A percentile compares a stretch with the other conserved stretches of the same genome.
These are phyloP conservation scores for Coleophoma eucalyptorum DNA, from an alignment of 2,329 filamentous ascomycete genomes.

Conservation along the genomic window DNA sequence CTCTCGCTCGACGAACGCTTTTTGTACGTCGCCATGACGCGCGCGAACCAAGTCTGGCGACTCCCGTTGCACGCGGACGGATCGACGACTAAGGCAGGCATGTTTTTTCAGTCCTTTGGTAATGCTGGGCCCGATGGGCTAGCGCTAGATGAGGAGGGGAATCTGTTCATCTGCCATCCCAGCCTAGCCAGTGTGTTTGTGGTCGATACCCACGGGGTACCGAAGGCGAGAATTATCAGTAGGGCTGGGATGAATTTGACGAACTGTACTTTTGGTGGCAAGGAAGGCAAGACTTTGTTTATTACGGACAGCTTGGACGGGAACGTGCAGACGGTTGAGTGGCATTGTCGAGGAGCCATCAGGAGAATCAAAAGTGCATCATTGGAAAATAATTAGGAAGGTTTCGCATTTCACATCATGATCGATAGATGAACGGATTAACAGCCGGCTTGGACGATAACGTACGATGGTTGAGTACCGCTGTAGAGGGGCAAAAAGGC, in stretches of 20 bases:
- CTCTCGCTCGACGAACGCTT: slow-evolving; percentile 34
- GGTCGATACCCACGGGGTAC: slow-evolving; percentile 31
- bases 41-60: slow-evolving; percentile 37
- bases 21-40: slow-evolving; percentile 36
- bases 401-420: too few relatives aligned
- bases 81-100: slow-evolving; percentile 31
- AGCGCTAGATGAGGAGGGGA: slow-evolving; percentile 34
- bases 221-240: slow-evolving; percentile 32
- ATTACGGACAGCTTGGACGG: slow-evolving; percentile 37
- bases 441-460: too few relatives aligned
- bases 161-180: slow-evolving; percentile 31
- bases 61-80: slow-evolving; percentile 34
- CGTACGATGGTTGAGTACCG: too few relatives aligned
- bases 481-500: too few relatives aligned
- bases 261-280: slow-evolving; percentile 36
- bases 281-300: slow-evolving; percentile 31
- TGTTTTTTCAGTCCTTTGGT: slow-evolving; percentile 38
- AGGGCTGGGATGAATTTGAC: slow-evolving; percentile 31
- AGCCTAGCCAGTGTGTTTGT: slow-evolving; percentile 33
- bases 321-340: slow-evolving; percentile 28
- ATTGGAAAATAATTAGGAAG: not conserved
- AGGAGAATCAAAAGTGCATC: not conserved
- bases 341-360: slow-evolving; percentile 24
- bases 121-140: slow-evolving; percentile 36
- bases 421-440: too few relatives aligned